phyloP scores from a whole-genome alignment of 352 stramenopile species.

The Phytophthora brassicae region DNA sequence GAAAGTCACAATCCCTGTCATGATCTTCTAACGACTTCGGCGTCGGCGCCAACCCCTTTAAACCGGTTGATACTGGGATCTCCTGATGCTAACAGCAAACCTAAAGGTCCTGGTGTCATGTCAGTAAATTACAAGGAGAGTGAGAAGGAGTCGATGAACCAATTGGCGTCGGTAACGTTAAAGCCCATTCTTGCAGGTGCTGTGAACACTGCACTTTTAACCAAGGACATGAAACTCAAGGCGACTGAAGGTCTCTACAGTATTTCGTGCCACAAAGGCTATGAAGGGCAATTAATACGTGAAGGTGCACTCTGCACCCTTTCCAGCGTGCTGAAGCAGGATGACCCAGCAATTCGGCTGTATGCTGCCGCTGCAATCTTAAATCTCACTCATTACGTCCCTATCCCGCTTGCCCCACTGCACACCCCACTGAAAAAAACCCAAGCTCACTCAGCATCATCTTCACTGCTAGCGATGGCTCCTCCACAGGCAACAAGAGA shows the following conservation, averaged over 20 bases:
- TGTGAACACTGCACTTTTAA: constrained; percentile 37
- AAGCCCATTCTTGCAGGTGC: constrained; percentile 6
- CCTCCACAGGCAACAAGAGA: constrained; percentile 43
- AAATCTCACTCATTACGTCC: constrained; percentile 58
- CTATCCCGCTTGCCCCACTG: constrained; percentile 13
- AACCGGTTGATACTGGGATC: constrained; percentile 40
- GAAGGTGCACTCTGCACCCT: constrained; percentile 69
- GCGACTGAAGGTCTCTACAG: constrained; percentile 78
- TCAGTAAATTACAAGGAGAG: constrained; percentile 19
- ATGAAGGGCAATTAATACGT: constrained; percentile 70
- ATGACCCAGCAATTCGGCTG: constrained; percentile 65
- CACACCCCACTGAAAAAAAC: constrained; percentile 26
- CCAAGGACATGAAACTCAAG: constrained; percentile 75
- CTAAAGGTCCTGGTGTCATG: constrained; percentile 6
- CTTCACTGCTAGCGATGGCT: constrained; percentile 13
- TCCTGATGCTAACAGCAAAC: constrained; percentile 23
- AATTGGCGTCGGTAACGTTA: constrained; percentile 26
- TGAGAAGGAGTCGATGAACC: constrained; percentile 21
- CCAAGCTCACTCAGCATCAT: constrained; percentile 18
- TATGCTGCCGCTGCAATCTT: constrained; percentile 73
- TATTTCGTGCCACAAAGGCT: constrained; percentile 74
- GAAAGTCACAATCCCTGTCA: constrained; percentile 58
- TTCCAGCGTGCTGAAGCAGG: constrained; percentile 60
- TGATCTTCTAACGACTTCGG: constrained; percentile 49
- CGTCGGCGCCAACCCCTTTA: constrained; percentile 47